Conservation (phyloP, 2,329 filamentous ascomycete species). For the Cordyceps javanica region DNA sequence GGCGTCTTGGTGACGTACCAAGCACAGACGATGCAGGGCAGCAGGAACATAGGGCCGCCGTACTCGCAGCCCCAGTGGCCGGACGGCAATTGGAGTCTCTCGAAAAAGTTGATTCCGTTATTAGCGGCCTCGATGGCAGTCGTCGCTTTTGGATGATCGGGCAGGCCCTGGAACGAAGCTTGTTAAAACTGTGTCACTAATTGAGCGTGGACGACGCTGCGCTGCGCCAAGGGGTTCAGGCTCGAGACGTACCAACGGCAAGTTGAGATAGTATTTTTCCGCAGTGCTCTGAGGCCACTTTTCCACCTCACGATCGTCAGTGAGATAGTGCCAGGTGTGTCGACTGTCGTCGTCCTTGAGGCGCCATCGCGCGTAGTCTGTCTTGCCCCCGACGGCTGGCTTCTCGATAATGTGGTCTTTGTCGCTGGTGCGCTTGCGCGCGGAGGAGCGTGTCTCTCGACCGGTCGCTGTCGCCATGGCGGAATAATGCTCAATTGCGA, state of each 20-base stretch:
- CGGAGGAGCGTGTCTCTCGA: conserved; percentile 26
- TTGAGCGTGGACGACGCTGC: neutral
- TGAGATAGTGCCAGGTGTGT: conserved; percentile 92
- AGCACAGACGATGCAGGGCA: conserved; percentile 76
- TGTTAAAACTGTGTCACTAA: conserved; percentile 1
- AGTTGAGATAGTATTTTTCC: conserved; percentile 83
- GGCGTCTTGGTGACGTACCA: conserved; percentile 88
- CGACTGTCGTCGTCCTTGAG: conserved; percentile 74
- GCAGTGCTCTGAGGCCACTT: conserved; percentile 80
- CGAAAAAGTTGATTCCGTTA: conserved; percentile 85
- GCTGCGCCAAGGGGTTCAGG: neutral
- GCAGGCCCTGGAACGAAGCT: conserved; percentile 54
- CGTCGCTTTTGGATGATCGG: conserved; percentile 62
- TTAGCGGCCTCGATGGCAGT: conserved; percentile 70
- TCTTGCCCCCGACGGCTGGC: conserved; percentile 50
- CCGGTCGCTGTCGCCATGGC: conserved; percentile 26
- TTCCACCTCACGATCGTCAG: conserved; percentile 61
- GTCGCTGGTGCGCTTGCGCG: conserved; percentile 39
- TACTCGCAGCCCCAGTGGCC: conserved; percentile 98
- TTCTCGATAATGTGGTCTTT: conserved; percentile 34
- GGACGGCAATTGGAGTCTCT: conserved; percentile 77
- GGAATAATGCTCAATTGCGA: neutral
- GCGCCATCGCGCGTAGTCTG: conserved; percentile 79
- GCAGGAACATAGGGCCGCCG: conserved; percentile 91
- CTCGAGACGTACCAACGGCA: conserved; percentile 58